Percentiles rank a stretch among this genome's conserved stretches.
Evolutionary conservation across 495 filamentous ascomycete species (phyloP).

Genomic region (Podospora conica): DNA sequence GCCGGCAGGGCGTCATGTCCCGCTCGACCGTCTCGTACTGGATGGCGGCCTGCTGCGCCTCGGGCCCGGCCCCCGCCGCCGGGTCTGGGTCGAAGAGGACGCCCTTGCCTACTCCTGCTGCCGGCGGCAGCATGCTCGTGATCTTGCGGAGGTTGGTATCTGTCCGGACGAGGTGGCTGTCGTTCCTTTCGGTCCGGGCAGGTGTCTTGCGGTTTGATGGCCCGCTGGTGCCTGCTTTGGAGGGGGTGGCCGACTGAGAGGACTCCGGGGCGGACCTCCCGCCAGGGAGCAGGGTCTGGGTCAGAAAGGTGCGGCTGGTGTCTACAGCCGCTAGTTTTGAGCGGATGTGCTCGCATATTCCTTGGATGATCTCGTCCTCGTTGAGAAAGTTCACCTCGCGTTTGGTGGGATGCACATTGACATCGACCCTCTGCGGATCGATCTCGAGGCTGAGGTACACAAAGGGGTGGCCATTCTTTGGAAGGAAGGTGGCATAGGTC

Average conservation of each 20-base stretch:
- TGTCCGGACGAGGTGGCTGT: slow-evolving; percentile 85
- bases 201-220: slow-evolving; percentile 29
- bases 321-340: slow-evolving; percentile 81
- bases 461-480: slow-evolving; percentile 93
- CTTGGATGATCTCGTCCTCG: slow-evolving; percentile 93
- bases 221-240: slow-evolving; percentile 36
- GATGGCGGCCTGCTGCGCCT: slow-evolving; percentile 16
- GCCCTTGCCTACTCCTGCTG: slow-evolving; percentile 10
- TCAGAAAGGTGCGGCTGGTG: slow-evolving; percentile 89
- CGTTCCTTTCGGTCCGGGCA: slow-evolving; percentile 56
- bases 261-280: slow-evolving; percentile 33
- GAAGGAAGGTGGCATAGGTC: slow-evolving; percentile 82
- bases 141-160: slow-evolving; percentile 91
- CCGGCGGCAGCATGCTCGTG: slow-evolving; percentile 78
- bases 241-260: slow-evolving; percentile 28
- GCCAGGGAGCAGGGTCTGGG: slow-evolving; percentile 81
- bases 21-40: slow-evolving; percentile 68
- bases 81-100: neutral
- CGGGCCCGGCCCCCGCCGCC: neutral
- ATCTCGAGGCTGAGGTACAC: slow-evolving; percentile 90
- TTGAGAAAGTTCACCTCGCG: slow-evolving; percentile 97
- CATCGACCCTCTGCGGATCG: slow-evolving; percentile 88
- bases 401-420: slow-evolving; percentile 98
- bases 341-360: slow-evolving; percentile 75
- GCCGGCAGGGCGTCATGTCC: slow-evolving; percentile 58